phyloP scores from a whole-genome alignment of 306 rosid species.

The Vigna mungo region DNA sequence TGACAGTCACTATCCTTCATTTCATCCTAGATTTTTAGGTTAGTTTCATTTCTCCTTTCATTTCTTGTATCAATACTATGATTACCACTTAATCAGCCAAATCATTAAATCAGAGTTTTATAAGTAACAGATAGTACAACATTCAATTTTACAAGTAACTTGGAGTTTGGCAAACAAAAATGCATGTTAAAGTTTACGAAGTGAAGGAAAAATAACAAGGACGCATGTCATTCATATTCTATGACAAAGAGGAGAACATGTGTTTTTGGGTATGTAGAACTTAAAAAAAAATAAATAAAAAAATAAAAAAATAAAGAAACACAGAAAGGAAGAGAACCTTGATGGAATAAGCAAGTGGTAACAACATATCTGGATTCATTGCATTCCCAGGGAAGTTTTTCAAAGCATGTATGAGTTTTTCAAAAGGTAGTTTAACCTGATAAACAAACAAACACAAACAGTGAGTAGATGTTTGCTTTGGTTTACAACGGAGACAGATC shows the following conservation, averaged over 20 bases:
- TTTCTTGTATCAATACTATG: conserved; percentile 3
- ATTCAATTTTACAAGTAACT: conserved; percentile 1
- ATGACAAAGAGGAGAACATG: conserved; percentile 26
- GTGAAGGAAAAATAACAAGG: background rate
- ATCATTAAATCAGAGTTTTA: conserved; percentile 2
- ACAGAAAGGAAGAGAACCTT: conserved; percentile 64
- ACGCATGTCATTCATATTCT: background rate
- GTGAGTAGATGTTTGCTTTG: conserved; percentile 33
- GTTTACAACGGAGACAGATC: conserved; percentile 32
- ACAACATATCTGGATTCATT: conserved; percentile 85
- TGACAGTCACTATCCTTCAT: background rate
- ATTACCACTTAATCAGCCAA: conserved; percentile 6
- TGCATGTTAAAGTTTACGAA: conserved; percentile 5
- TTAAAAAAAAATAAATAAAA: no score
- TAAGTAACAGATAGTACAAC: conserved; percentile 1
- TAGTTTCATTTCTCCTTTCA: conserved; percentile 13
- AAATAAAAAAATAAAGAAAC: background rate
- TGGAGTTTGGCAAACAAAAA: background rate
- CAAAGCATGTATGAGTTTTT: conserved; percentile 92
- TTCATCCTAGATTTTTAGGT: background rate
- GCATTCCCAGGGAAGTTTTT: conserved; percentile 92
- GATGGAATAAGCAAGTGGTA: conserved; percentile 92
- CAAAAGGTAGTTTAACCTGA: conserved; percentile 93
- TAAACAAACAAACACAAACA: conserved; percentile 26
- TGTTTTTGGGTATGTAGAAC: background rate